Percentiles rank a stretch among this genome's conserved stretches.
phyloP scores from a whole-genome alignment of 169 alveolate species.

The Perkinsus marinus region DNA sequence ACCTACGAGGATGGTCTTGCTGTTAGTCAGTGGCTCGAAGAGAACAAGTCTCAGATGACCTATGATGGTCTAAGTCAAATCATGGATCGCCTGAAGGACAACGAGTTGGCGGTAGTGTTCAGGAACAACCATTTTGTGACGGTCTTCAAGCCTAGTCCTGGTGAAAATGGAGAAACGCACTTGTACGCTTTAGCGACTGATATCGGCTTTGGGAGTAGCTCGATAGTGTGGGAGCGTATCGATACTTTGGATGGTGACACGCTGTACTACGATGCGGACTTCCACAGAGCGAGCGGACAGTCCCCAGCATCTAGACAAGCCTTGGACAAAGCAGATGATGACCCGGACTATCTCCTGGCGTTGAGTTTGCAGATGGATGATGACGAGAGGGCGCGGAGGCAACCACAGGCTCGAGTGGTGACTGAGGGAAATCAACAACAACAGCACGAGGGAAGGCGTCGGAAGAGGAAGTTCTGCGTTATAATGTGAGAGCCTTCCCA shows the following conservation, averaged over 20 bases:
- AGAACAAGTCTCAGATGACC: background rate
- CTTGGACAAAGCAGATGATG: background rate
- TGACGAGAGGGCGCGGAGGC: background rate
- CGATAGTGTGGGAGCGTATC: background rate
- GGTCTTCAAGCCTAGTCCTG: background rate
- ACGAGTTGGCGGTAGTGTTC: background rate
- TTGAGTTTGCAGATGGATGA: background rate
- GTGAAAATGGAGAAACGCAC: background rate
- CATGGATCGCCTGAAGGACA: background rate
- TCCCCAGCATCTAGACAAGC: background rate
- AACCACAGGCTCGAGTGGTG: background rate
- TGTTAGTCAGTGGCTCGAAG: background rate
- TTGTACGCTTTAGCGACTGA: background rate
- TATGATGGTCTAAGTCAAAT: background rate
- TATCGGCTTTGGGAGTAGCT: background rate
- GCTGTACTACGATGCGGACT: background rate
- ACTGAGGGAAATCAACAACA: background rate
- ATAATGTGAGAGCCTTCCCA: background rate
- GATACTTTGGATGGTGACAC: background rate
- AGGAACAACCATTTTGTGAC: background rate
- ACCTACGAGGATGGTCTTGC: background rate
- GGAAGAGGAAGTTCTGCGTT: background rate
- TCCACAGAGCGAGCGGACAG: background rate
- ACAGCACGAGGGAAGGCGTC: background rate
- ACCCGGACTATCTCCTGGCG: background rate